Evolutionary conservation across 1,284 basidiomycete species (phyloP), one percentile per base, ranked within the genome.

Genomic region (Inonotus hispidus): DNA sequence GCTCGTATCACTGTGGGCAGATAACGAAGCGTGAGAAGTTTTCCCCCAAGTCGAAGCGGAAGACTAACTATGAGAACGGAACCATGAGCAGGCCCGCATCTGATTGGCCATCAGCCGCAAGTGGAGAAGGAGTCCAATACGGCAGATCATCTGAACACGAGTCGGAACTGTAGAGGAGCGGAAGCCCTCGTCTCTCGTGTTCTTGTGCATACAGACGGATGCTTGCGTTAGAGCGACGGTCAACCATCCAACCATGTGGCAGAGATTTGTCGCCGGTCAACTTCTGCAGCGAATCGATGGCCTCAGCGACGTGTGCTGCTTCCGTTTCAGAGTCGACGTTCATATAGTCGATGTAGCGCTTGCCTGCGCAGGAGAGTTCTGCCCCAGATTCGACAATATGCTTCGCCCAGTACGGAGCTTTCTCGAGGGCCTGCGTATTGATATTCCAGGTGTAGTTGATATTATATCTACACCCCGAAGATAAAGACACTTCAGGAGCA

Each of bases 121-220:
- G 52, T 7, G 68, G 70, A n/a, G 61, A 65, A 5, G 67, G 66
- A 4, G 74, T 69, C 70, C 71, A 76, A 66, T 73, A 74, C 1
- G 75, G 75, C 16, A 76, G 70, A 56, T 76, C 75, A 56, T 76
- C 75, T 54, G 71, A 69, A 62, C 72, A 66, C 53, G 63, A 63
- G 60, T 70, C 68, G 21, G 62, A 62, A 43, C 62, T 65, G 60
- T 67, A 68, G 25, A 63, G 62, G 11, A 69, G 60, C 0, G 67
- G 64, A 25, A 69, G 41, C 13, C 64, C 63, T 27, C 61, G 56
- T 57, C 67, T 64, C 45, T 60, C 53, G 62, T 66, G 67, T 2
- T 62, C 64, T 38, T 65, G 65, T 27, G 66, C 63, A 32, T 69
- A 67, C 25, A 70, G 58, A 3, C 58, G 60, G n/a, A 59, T 53